Percentiles rank a stretch among this genome's conserved stretches.
Evolutionary conservation across 192 early-diverging fungal species (phyloP).

Genomic region (Umbelopsis vinacea): DNA sequence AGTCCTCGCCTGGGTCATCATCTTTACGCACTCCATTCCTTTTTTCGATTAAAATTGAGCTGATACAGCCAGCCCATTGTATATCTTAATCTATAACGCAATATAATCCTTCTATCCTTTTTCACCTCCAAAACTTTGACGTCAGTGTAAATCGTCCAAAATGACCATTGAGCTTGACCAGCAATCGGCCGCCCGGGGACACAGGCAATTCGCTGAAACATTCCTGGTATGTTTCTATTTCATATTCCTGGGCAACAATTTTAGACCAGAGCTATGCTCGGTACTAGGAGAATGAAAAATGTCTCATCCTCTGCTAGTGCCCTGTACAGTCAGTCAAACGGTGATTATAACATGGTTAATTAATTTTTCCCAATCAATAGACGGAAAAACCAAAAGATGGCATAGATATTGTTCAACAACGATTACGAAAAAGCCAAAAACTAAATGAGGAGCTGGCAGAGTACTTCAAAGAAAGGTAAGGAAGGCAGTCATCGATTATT

Average conservation of each 20-base stretch:
- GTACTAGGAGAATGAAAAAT: neutral
- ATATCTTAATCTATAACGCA: neutral
- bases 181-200: neutral
- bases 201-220: slow-evolving; percentile 7
- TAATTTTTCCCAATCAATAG: slow-evolving; percentile 28
- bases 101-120: neutral
- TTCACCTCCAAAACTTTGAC: neutral
- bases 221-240: slow-evolving; percentile 16
- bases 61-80: neutral
- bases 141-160: neutral
- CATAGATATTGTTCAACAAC: slow-evolving; percentile 51
- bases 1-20: slow-evolving; percentile 18
- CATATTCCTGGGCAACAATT: neutral
- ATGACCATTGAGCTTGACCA: slow-evolving; percentile 11
- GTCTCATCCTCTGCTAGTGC: slow-evolving; percentile 7
- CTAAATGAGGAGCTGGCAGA: slow-evolving; percentile 58
- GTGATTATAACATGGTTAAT: neutral
- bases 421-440: slow-evolving; percentile 46
- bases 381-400: slow-evolving; percentile 52
- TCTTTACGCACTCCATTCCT: slow-evolving; percentile 26
- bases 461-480: slow-evolving; percentile 61
- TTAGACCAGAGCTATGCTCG: no score
- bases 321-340: neutral
- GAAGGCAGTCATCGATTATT: neutral
- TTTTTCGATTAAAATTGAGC: neutral